Conservation (phyloP, 2,329 filamentous ascomycete genomes). For the Fusarium oligoseptatum region DNA sequence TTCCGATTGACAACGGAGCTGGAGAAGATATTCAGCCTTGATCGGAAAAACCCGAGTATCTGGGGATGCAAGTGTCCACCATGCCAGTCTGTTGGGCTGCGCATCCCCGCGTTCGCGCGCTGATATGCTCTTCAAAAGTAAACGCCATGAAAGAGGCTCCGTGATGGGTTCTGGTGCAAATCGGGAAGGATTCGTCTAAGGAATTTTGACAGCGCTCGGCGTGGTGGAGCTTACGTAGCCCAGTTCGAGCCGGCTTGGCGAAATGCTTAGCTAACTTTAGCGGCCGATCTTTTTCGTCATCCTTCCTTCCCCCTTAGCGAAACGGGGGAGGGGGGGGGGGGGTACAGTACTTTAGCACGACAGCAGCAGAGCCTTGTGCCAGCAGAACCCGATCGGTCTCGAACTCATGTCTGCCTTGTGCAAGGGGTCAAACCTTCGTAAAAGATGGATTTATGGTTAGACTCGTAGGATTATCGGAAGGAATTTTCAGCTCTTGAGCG, state of each 20-base stretch:
- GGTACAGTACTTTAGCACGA: not conserved
- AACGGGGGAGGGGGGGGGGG: not conserved
- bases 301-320: not conserved
- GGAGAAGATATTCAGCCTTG: too few species aligned
- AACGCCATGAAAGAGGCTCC: not conserved
- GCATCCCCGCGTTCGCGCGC: not conserved
- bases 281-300: not conserved
- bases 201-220: not conserved
- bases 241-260: not conserved
- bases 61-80: too few species aligned
- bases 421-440: not conserved
- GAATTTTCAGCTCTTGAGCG: not conserved
- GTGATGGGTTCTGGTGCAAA: not conserved
- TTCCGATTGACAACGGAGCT: too few species aligned
- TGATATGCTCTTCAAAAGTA: not conserved
- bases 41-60: too few species aligned
- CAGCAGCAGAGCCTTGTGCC: not conserved
- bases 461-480: not conserved
- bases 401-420: not conserved
- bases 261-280: not conserved
- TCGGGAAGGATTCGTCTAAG: not conserved
- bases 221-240: not conserved
- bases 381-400: not conserved
- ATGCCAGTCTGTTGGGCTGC: not conserved
- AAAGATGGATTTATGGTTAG: not conserved